Conservation (phyloP, 1,284 basidiomycete species). For the Vanrija pseudolonga region DNA sequence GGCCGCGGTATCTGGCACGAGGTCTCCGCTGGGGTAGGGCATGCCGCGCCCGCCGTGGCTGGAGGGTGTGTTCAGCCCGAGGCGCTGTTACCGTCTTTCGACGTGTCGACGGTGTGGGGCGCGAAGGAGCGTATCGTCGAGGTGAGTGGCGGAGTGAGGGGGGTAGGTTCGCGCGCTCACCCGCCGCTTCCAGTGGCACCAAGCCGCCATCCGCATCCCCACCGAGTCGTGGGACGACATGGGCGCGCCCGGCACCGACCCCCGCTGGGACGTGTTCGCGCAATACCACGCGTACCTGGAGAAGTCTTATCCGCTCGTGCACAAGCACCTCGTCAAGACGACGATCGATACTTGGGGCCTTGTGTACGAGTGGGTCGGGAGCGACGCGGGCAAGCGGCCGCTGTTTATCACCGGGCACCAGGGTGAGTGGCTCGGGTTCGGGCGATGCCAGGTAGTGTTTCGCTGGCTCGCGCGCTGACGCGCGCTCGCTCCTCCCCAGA, state of each 20-base stretch:
- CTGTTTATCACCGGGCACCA: constrained; percentile 38
- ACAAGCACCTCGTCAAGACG: constrained; percentile 55
- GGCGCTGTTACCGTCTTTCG: constrained; percentile 23
- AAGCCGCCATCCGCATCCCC: constrained; percentile 13
- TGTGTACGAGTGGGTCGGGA: constrained; percentile 9
- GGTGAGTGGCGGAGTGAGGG: no score
- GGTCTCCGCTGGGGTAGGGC: no score
- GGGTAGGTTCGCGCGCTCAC: no score
- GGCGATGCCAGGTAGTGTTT: neutral
- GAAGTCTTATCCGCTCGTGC: constrained; percentile 25
- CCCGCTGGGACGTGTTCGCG: neutral
- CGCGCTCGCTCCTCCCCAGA: constrained; percentile 35
- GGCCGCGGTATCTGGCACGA: no score
- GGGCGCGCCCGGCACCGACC: neutral
- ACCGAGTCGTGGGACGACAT: constrained; percentile 24
- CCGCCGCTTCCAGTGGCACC: constrained; percentile 9
- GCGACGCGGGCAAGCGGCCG: neutral
- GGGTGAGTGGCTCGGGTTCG: constrained; percentile 42
- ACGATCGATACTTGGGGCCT: constrained; percentile 62
- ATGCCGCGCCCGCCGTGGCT: no score
- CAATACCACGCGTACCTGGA: constrained; percentile 7
- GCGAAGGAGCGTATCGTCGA: constrained; percentile 34
- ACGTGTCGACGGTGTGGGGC: constrained; percentile 17
- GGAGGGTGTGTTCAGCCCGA: constrained; percentile 20
- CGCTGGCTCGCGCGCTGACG: no score